Evolutionary conservation across 2,329 filamentous ascomycete genomes (phyloP), one percentile per base, ranked within the genome.

Genomic region (Neofusicoccum ribis): DNA sequence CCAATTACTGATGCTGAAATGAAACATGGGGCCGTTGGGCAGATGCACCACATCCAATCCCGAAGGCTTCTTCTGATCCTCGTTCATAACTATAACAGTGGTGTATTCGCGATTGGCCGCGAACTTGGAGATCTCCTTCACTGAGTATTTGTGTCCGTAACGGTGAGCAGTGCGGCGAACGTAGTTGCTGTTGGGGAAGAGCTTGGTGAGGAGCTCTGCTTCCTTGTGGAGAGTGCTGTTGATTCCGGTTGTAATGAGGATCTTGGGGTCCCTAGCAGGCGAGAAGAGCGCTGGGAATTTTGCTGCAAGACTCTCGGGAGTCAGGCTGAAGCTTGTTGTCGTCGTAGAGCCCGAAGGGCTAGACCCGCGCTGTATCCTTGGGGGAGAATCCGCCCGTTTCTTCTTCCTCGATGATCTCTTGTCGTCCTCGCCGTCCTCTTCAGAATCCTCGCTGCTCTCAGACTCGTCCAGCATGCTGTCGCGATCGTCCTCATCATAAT

Each of bases 1-100:
- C 90, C 93, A 99, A 74, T 95, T 96, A 68, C 89, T 89, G 68
- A 97, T 91, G 65, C 85, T 88, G 80, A 98, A 98, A 76, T 97
- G 93, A 76, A 97, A 95, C 52, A 94, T 96, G 1, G 95, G 94
- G 0, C 95, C 94, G 0, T 84, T 76, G 0, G 95, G 93, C 1
- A 98, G 83, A 74, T 96, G 91, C 3, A 96, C 88, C 15, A 98
- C 86, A 36, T 93, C 93, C 31, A 98, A 78, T 0, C 92, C 93
- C 14, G 88, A 89, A 0, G 93, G 91, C 72, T 86, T 88, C 81
- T 99, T 99, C 70, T 88, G 86, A 75, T 97, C 93, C 78, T 99
- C 93, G 73, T 93, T 92, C 15, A 97, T 82, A 15, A 99, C 87
- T 1, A 97, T 81, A 2, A 99, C 83, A 27, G 92, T 86, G 0